Evolutionary conservation across 139 green algal genomes (phyloP).

Genomic region (Volvox africanus): DNA sequence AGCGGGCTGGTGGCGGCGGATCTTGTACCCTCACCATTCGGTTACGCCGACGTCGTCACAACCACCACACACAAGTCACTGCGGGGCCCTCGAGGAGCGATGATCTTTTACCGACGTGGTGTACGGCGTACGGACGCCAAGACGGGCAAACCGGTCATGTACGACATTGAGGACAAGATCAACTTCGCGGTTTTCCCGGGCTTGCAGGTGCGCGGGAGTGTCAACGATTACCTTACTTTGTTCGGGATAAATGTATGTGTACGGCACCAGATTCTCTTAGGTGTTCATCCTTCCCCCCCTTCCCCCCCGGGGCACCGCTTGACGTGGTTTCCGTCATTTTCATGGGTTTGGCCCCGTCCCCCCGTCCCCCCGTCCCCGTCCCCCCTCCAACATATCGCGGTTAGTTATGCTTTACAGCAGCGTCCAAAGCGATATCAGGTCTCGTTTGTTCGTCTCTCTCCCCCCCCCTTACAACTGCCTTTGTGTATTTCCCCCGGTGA

Average conservation of each 20-base stretch:
- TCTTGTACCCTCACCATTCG: constrained; percentile 92
- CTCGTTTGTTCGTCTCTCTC: background rate
- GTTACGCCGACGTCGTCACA: constrained; percentile 96
- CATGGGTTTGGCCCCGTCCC: too few relatives aligned
- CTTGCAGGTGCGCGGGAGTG: constrained; percentile 64
- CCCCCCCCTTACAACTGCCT: background rate
- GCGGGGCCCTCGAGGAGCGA: constrained; percentile 77
- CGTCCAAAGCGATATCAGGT: too few relatives aligned
- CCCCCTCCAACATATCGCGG: too few relatives aligned
- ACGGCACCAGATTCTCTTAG: too few relatives aligned
- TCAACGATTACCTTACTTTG: too few relatives aligned
- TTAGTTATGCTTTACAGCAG: too few relatives aligned
- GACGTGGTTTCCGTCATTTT: too few relatives aligned
- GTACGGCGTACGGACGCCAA: constrained; percentile 82
- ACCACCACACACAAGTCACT: constrained; percentile 99
- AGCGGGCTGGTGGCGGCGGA: constrained; percentile 83
- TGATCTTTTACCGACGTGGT: constrained; percentile 93
- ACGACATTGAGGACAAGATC: constrained; percentile 97
- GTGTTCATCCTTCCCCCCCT: too few relatives aligned
- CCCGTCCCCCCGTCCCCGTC: too few relatives aligned
- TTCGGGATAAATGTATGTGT: too few relatives aligned
- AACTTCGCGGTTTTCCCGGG: constrained; percentile 96
- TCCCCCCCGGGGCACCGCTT: too few relatives aligned
- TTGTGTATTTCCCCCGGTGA: too few relatives aligned
- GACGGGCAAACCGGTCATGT: constrained; percentile 87